A percentile compares a stretch with the other conserved stretches of the same genome.
Evolutionary conservation across 345 rosid genomes (phyloP).

Genomic region (Punica granatum): DNA sequence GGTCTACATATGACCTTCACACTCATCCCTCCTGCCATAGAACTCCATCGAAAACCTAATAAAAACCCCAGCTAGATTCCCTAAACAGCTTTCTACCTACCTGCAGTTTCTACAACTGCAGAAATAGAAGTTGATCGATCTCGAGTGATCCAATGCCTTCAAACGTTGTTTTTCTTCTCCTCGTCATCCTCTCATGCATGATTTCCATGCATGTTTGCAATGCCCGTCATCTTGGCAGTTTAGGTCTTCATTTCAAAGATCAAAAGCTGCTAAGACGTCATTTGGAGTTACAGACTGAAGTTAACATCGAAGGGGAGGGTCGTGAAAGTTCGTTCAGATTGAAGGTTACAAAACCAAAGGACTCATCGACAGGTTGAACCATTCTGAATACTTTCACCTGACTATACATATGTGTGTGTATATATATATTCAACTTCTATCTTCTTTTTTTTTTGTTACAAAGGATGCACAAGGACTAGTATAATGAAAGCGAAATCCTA

Average conservation of each 20-base stretch:
- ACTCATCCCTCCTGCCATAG: too few relatives aligned
- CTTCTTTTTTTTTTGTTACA: neutral
- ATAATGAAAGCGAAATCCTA: too few relatives aligned
- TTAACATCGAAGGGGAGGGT: neutral
- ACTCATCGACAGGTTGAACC: neutral
- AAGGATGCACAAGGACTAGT: too few relatives aligned
- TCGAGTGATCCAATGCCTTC: neutral
- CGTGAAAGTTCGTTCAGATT: neutral
- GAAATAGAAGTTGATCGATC: too few relatives aligned
- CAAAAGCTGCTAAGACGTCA: neutral
- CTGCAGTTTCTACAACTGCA: too few relatives aligned
- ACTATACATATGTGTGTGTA: neutral
- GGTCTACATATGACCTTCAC: neutral
- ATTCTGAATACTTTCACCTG: neutral
- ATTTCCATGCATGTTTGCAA: neutral
- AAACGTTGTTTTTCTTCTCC: neutral
- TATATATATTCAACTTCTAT: neutral
- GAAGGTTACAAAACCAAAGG: neutral
- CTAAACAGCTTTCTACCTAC: too few relatives aligned
- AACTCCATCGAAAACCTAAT: too few relatives aligned
- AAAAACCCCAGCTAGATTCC: too few relatives aligned
- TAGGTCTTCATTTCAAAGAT: neutral
- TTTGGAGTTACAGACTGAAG: neutral
- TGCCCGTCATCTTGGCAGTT: constrained; percentile 1
- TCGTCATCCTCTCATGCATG: neutral